Conservation (phyloP, 2,329 filamentous ascomycete species). For the Neofusicoccum sp. region DNA sequence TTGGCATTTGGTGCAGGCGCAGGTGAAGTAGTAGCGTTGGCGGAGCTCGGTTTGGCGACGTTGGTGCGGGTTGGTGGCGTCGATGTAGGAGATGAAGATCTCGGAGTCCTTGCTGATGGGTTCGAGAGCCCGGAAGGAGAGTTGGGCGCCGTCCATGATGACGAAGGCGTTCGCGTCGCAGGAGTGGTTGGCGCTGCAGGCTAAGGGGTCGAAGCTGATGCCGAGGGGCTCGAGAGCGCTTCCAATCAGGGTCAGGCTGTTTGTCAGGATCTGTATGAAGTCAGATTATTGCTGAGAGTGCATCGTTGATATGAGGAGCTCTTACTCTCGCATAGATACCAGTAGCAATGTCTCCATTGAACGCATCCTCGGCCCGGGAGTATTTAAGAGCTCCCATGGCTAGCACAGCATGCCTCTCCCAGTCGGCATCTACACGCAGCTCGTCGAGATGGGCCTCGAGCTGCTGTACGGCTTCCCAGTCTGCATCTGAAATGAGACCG, state of each 20-base stretch:
- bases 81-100: slow-evolving; percentile 62
- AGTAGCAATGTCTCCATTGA: slow-evolving; percentile 22
- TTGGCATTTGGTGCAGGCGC: slow-evolving; percentile 53
- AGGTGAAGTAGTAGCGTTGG: slow-evolving; percentile 59
- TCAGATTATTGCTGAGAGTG: neutral
- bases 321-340: slow-evolving; percentile 48
- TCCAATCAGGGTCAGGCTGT: slow-evolving; percentile 58
- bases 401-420: slow-evolving; percentile 52
- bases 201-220: slow-evolving; percentile 56
- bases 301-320: slow-evolving; percentile 15
- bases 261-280: slow-evolving; percentile 51
- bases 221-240: slow-evolving; percentile 58
- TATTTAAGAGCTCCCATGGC: slow-evolving; percentile 56
- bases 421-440: slow-evolving; percentile 39
- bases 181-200: slow-evolving; percentile 60
- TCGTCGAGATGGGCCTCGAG: slow-evolving; percentile 52
- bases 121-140: slow-evolving; percentile 52
- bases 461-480: slow-evolving; percentile 43
- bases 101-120: slow-evolving; percentile 56
- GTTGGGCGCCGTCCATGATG: slow-evolving; percentile 54
- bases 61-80: slow-evolving; percentile 52
- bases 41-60: slow-evolving; percentile 54
- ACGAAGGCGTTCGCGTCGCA: slow-evolving; percentile 60
- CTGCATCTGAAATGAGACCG: slow-evolving; percentile 34
- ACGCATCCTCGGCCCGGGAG: slow-evolving; percentile 43